phyloP scores from a whole-genome alignment of 441 rosid genomes.

The Pelargonium citronellum region DNA sequence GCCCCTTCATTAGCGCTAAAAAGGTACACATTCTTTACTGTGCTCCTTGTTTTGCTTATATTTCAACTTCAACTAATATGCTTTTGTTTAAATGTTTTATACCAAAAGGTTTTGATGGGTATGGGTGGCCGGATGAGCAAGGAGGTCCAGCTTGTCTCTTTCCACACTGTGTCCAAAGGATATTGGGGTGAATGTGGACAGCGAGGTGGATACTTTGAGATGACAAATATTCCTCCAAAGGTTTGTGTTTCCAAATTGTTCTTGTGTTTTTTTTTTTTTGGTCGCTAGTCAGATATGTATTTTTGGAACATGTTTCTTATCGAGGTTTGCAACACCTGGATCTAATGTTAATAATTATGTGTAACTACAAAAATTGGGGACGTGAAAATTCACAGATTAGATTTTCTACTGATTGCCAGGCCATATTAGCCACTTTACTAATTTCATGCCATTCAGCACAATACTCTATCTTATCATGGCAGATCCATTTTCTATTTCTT shows the following conservation, averaged over 20 bases:
- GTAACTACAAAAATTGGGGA: no score
- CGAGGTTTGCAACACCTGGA: no score
- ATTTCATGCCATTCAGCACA: neutral
- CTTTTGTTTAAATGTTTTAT: neutral
- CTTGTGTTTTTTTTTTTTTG: no score
- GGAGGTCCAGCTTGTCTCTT: conserved; percentile 89
- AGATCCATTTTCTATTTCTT: no score
- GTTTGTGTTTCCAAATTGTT: conserved; percentile 29
- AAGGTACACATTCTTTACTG: conserved; percentile 44
- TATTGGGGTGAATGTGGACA: conserved; percentile 99
- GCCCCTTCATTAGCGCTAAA: conserved; percentile 78
- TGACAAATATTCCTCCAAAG: conserved; percentile 88
- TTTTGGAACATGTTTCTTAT: no score
- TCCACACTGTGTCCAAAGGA: conserved; percentile 95
- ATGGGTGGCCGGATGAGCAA: conserved; percentile 82
- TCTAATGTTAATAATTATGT: no score
- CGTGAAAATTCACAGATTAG: neutral
- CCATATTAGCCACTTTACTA: neutral
- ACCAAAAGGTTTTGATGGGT: conserved; percentile 68
- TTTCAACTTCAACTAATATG: conserved; percentile 17
- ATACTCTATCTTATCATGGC: no score
- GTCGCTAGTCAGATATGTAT: no score
- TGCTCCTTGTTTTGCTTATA: conserved; percentile 3
- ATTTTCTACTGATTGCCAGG: neutral
- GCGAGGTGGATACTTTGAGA: conserved; percentile 98